Conservation (phyloP, 805 yeast species). For the Yarrowia divulgata region DNA sequence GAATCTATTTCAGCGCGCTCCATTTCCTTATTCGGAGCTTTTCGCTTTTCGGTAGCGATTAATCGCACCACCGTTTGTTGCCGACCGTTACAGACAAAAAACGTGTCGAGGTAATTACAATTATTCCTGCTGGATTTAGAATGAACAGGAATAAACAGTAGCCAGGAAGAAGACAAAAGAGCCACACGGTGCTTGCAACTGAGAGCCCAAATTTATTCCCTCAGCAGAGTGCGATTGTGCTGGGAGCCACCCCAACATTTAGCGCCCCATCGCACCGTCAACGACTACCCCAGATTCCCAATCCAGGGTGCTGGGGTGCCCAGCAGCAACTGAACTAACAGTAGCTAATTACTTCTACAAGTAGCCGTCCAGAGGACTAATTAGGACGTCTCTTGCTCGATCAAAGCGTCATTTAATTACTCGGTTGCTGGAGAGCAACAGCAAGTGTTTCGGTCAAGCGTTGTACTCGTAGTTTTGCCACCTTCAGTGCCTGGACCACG, state of each 20-base stretch:
- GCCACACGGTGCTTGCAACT: too few relatives aligned
- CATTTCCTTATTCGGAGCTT: too few relatives aligned
- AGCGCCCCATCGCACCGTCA: neutral
- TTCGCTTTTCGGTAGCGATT: too few relatives aligned
- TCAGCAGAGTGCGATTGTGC: too few relatives aligned
- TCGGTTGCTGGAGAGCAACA: too few relatives aligned
- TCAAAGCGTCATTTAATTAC: too few relatives aligned
- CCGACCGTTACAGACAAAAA: neutral
- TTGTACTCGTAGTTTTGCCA: neutral
- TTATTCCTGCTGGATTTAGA: neutral
- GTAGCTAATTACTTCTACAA: too few relatives aligned
- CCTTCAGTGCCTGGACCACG: neutral
- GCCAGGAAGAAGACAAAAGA: neutral
- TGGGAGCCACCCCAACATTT: neutral
- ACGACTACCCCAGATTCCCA: too few relatives aligned
- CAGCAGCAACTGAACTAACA: neutral
- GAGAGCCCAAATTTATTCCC: too few relatives aligned
- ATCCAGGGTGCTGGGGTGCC: neutral
- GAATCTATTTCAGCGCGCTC: too few relatives aligned
- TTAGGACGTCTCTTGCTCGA: neutral
- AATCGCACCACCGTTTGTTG: too few relatives aligned
- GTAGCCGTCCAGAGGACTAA: neutral
- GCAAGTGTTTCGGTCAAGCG: too few relatives aligned
- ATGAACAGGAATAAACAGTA: neutral
- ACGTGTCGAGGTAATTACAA: conserved; percentile 7